These are phyloP conservation scores for Tardiomyces depauwii DNA, from an alignment of 1,139 yeast genomes.

Conservation along the genomic window DNA sequence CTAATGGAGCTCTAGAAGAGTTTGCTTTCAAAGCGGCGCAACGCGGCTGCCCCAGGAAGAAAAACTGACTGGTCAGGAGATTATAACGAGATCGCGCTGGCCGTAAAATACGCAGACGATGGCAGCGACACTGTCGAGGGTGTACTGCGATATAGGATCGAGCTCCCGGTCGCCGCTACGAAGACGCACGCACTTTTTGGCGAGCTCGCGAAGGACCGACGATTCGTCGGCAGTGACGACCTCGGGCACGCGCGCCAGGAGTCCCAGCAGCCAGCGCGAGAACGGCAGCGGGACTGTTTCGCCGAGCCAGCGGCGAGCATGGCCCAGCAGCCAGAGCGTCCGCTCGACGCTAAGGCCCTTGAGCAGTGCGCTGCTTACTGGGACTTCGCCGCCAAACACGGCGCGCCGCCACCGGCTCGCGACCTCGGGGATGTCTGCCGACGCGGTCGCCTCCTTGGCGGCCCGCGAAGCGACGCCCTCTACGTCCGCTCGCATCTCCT, in stretches of 20 bases:
- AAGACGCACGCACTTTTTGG: constrained; percentile 21
- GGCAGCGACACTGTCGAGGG: constrained; percentile 21
- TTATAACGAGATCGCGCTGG: constrained; percentile 25
- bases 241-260: constrained; percentile 29
- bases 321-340: constrained; percentile 6
- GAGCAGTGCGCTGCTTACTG: constrained; percentile 7
- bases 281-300: constrained; percentile 5
- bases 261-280: constrained; percentile 29
- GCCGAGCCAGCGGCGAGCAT: constrained; percentile 7
- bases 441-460: neutral
- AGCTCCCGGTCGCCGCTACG: neutral
- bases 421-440: neutral
- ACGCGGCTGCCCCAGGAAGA: constrained; percentile 4
- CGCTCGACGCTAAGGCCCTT: constrained; percentile 5
- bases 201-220: constrained; percentile 30
- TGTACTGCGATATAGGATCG: constrained; percentile 9
- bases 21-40: too few species aligned
- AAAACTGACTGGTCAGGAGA: constrained; percentile 1
- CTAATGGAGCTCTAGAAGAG: too few species aligned
- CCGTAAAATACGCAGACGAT: constrained; percentile 23
- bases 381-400: constrained; percentile 1
- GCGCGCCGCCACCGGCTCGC: neutral
- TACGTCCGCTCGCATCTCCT: neutral
- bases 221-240: constrained; percentile 28
- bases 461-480: neutral